Evolutionary conservation across 1,284 basidiomycete species (phyloP), one percentile per base, ranked within the genome.

Genomic region (Pyrrhoderma lamaoense): DNA sequence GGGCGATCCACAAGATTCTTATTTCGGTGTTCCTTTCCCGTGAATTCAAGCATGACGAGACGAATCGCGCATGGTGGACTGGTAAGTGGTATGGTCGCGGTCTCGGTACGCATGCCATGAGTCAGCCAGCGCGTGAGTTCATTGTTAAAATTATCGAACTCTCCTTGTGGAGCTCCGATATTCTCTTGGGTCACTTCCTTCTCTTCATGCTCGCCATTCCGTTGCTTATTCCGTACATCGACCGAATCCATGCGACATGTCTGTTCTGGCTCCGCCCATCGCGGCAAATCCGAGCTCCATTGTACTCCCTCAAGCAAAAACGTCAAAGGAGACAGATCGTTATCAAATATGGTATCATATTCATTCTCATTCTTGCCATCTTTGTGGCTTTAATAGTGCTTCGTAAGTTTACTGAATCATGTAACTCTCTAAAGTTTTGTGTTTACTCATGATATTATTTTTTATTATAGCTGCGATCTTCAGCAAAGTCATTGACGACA

Each of bases 11-110:
- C 79, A 97, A 97, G 73, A 76, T 93, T 53, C 72, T 95, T 57
- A 96, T 97, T 60, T 75, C 93, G 1, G 84, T 94, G 51, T 91
- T 94, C 79, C 73, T 97, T 39, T 89, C 91, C 31, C 85, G 93
- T 58, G 93, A 97, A 69, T 94, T 95, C 79, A 96, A 96, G 72
- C 91, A 95, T 63, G 93, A 97, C 65, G 93, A 96, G 72, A 93
- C 91, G 18, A 97, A 96, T 70, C 78, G 92, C 31, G 93, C 93
- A 8, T 97, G 93, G 93, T 97, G 93, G 93, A 94, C 92, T 38
- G 93, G 93, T 63, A 82, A 89, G 59, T 96, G 93, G 93, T 94
- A 93, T 66, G 92, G 92, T 51, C 85, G 93, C 46, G 92, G 91
- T 3, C 76, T 96, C 31, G 93, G 93, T 38, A 64, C 80, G 2